Evolutionary conservation across 2,329 filamentous ascomycete species (phyloP).

Genomic region (Monascus ruber): DNA sequence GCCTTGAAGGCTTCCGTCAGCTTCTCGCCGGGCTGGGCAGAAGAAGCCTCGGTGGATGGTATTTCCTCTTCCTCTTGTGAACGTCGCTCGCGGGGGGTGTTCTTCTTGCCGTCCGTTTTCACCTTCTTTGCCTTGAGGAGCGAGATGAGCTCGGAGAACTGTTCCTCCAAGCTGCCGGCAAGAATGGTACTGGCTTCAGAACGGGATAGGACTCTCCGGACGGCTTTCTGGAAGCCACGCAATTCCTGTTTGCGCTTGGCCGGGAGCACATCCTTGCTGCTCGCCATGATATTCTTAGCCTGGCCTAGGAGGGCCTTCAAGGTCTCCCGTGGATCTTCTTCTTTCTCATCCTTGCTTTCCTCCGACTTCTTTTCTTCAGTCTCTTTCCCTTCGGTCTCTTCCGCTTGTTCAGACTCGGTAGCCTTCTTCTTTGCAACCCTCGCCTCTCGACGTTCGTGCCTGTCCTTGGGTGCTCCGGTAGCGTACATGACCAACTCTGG

Average conservation of each 20-base stretch:
- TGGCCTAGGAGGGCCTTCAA: constrained; percentile 45
- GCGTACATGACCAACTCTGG: constrained; percentile 78
- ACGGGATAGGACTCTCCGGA: constrained; percentile 52
- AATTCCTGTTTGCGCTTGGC: constrained; percentile 66
- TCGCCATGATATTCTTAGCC: constrained; percentile 50
- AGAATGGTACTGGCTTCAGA: constrained; percentile 35
- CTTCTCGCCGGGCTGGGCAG: constrained; percentile 12
- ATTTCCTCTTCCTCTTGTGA: constrained; percentile 3
- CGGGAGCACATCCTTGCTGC: constrained; percentile 42
- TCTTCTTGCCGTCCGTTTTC: constrained; percentile 11
- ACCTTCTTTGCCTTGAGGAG: constrained; percentile 34
- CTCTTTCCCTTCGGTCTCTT: constrained; percentile 16
- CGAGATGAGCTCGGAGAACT: constrained; percentile 42
- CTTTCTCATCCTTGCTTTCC: constrained; percentile 23
- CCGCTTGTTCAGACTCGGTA: constrained; percentile 9
- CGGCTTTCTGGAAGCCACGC: constrained; percentile 56
- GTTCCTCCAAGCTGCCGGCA: constrained; percentile 40
- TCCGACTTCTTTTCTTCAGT: constrained; percentile 17
- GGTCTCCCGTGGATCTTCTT: constrained; percentile 33
- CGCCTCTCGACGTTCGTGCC: constrained; percentile 26
- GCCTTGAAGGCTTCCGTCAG: constrained; percentile 24
- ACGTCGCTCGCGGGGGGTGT: constrained; percentile 5
- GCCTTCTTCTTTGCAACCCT: constrained; percentile 18
- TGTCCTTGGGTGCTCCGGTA: constrained; percentile 62
- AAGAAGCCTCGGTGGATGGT: constrained; percentile 7